These are phyloP conservation scores for Aspergillus sp. DNA, from an alignment of 2,329 filamentous ascomycete genomes.

Conservation along the genomic window DNA sequence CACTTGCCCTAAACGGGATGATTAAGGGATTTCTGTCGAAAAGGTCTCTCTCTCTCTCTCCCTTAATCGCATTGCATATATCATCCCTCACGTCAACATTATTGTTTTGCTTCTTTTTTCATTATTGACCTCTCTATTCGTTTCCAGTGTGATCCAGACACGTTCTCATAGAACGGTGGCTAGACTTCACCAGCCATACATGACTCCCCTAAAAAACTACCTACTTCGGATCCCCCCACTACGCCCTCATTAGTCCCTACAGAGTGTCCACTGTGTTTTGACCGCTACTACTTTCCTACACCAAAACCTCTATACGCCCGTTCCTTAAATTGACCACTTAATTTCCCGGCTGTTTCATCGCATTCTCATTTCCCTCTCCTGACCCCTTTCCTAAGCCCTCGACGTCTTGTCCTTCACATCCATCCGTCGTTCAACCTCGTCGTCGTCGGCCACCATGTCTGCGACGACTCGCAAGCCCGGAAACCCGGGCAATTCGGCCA, in stretches of 20 bases:
- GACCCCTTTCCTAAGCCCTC: conserved; percentile 13
- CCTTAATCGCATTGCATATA: neutral
- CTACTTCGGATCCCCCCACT: neutral
- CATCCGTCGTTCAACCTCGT: neutral
- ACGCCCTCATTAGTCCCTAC: neutral
- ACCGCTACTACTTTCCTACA: conserved; percentile 20
- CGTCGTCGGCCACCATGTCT: conserved; percentile 36
- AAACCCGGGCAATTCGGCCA: conserved; percentile 31
- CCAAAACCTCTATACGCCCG: conserved; percentile 14
- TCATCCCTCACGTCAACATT: neutral
- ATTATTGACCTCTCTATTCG: neutral
- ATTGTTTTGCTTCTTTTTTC: too few relatives aligned
- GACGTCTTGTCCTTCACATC: conserved; percentile 4
- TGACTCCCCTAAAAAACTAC: neutral
- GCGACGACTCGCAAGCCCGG: conserved; percentile 43
- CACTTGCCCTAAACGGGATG: neutral
- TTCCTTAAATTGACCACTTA: conserved; percentile 23
- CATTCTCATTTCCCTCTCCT: conserved; percentile 7
- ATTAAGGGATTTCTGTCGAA: neutral
- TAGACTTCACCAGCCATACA: conserved; percentile 6
- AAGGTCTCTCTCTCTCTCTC: neutral
- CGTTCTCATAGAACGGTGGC: neutral
- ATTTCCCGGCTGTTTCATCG: conserved; percentile 25
- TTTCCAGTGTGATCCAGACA: neutral
- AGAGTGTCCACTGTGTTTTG: conserved; percentile 24